These are phyloP conservation scores for Phytopythium helicoides DNA, from an alignment of 352 stramenopile genomes.

Conservation along the genomic window DNA sequence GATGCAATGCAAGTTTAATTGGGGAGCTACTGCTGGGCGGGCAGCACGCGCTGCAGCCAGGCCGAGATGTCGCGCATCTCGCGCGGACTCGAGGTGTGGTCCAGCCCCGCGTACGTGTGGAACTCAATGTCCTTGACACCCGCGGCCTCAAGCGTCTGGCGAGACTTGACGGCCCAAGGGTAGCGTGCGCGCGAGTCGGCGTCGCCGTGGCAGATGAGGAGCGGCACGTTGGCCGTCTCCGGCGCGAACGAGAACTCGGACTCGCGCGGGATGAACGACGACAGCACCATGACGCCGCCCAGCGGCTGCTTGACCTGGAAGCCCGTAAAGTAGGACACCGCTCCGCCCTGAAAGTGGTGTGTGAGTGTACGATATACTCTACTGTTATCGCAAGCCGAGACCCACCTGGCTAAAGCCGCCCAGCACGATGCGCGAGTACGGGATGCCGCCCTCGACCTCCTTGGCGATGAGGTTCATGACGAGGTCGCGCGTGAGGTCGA, in stretches of 20 bases:
- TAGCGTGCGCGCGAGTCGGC: slow-evolving; percentile 49
- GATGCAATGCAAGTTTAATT: no score
- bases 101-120: slow-evolving; percentile 54
- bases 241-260: slow-evolving; percentile 40
- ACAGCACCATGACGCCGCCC: slow-evolving; percentile 70
- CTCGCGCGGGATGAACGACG: slow-evolving; percentile 64
- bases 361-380: no score
- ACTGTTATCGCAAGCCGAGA: no score
- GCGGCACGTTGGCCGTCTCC: slow-evolving; percentile 44
- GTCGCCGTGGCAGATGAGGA: slow-evolving; percentile 73
- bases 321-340: slow-evolving; percentile 81
- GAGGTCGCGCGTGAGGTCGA: slow-evolving; percentile 66
- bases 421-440: slow-evolving; percentile 89
- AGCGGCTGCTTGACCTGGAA: slow-evolving; percentile 62
- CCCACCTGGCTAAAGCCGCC: slow-evolving; percentile 91
- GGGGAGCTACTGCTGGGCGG: slow-evolving; percentile 5
- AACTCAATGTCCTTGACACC: slow-evolving; percentile 61
- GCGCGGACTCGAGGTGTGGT: slow-evolving; percentile 44
- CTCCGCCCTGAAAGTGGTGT: slow-evolving; percentile 53
- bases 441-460: slow-evolving; percentile 58
- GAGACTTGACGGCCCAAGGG: slow-evolving; percentile 37
- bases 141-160: slow-evolving; percentile 34
- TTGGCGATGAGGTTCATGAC: slow-evolving; percentile 79
- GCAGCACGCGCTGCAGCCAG: slow-evolving; percentile 53
- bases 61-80: slow-evolving; percentile 50